Base-by-base conservation (phyloP, 768 basidiomycete genomes). In the Suillus cothurnatus region DNA sequence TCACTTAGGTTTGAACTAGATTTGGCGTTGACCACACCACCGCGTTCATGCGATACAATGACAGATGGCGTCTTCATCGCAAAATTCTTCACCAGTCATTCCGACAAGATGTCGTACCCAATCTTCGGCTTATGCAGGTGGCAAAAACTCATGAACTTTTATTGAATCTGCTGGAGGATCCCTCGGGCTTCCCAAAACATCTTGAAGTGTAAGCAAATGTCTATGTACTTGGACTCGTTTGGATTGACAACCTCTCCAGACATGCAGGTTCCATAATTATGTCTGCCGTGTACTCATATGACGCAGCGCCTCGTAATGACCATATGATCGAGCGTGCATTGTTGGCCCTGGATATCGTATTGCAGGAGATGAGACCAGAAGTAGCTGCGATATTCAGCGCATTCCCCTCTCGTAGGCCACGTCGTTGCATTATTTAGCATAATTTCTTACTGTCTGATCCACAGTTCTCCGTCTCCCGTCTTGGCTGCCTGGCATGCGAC, bases 61-160 rank as follows among this genome's bases (percentile, higher is more conserved):
- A 62, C 36, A 41, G 38, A 26, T 71, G 69, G 69, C 69, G 67
- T 17, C 47, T 64, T 31, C 69, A 70, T 32, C 70, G 70, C 36
- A 65, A 55, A 31, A 56, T 68, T 9, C 47, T 68, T 38, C 64
- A 64, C 21, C 67, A 70, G 28, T 39, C 62, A 26, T 64, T 70
- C 55, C 66, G 64, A 23, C 23, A 32, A 12, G 65, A 67, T 28
- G 61, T 36, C 17, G 55, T 62, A 38, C 21, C 50, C 15, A 5
- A 43, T 11, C 50, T 61, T 45, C 59, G 39, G 17, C 43, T 52
- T 7, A 55, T 65, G 47, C 66, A 67, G 47, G 32, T 45, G 21
- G 39, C 50, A 12, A 61, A 52, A 45, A 15, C 60, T 5, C 59
- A 28, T 1, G 59, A 65, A 12, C 60, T 65, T 6, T 34, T 66